Conservation (phyloP, 257 asterid species). For the Henckelia pumila region DNA sequence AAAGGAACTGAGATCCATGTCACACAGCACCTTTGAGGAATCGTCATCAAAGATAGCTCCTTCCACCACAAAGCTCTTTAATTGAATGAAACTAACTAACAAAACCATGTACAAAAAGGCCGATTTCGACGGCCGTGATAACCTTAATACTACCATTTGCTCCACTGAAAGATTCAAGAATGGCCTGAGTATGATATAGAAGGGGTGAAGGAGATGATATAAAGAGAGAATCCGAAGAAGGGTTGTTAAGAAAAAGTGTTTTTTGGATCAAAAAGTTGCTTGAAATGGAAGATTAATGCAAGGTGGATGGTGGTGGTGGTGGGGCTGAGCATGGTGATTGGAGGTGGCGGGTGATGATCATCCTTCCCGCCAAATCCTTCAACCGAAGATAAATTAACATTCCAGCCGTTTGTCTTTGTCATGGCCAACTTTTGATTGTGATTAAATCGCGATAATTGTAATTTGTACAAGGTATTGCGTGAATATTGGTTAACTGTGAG, state of each 20-base stretch:
- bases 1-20: conserved; percentile 55
- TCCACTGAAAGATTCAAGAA: conserved; percentile 37
- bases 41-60: conserved; percentile 27
- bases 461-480: conserved; percentile 19
- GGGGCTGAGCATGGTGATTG: conserved; percentile 65
- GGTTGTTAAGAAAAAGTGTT: conserved; percentile 29
- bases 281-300: conserved; percentile 31
- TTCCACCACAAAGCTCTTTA: conserved; percentile 17
- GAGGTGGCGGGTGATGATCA: conserved; percentile 70
- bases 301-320: conserved; percentile 42
- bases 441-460: background rate
- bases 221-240: conserved; percentile 26
- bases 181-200: conserved; percentile 18
- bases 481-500: conserved; percentile 15
- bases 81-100: conserved; percentile 23
- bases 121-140: conserved; percentile 6
- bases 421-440: conserved; percentile 26
- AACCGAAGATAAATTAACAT: conserved; percentile 26
- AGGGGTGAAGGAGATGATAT: conserved; percentile 23
- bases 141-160: conserved; percentile 21
- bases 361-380: conserved; percentile 45
- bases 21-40: conserved; percentile 39
- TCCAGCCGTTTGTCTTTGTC: conserved; percentile 35
- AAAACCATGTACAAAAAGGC: conserved; percentile 17
- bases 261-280: conserved; percentile 27